These are phyloP conservation scores for Pontederia paniculata DNA, from an alignment of 176 grass and related monocot species.

Conservation along the genomic window DNA sequence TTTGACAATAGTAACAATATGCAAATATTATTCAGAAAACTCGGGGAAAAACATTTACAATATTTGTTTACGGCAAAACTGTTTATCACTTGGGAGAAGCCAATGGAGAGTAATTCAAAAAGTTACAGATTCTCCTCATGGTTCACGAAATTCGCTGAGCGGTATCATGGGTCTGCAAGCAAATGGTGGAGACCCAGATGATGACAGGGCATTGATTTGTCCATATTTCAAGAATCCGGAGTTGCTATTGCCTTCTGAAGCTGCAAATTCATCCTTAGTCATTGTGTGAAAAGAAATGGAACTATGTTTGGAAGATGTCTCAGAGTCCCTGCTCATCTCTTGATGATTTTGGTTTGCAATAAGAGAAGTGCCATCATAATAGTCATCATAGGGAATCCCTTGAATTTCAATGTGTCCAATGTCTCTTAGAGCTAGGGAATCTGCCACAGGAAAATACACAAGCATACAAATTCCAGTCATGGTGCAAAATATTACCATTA, in stretches of 20 bases:
- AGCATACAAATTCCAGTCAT: conserved; percentile 65
- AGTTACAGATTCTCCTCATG: conserved; percentile 23
- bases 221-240: conserved; percentile 23
- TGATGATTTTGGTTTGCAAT: conserved; percentile 55
- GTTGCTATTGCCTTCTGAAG: conserved; percentile 35
- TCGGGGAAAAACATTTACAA: too few species aligned
- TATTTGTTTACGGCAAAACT: neutral
- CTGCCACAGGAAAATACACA: conserved; percentile 73
- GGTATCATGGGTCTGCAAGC: conserved; percentile 53
- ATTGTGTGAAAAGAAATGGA: conserved; percentile 73
- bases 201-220: conserved; percentile 35
- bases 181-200: conserved; percentile 40
- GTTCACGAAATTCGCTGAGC: conserved; percentile 58
- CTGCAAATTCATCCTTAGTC: conserved; percentile 52
- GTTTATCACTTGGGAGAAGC: neutral
- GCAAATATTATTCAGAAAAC: too few species aligned
- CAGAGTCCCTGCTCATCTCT: conserved; percentile 55
- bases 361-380: conserved; percentile 28
- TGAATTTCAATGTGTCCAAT: conserved; percentile 47
- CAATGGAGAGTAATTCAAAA: neutral
- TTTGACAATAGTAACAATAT: too few species aligned
- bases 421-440: conserved; percentile 55
- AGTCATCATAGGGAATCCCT: conserved; percentile 22
- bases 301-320: conserved; percentile 52
- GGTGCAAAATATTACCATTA: conserved; percentile 61